These are phyloP conservation scores for Penicillium sp. DNA, from an alignment of 2,329 filamentous ascomycete genomes.

Conservation along the genomic window DNA sequence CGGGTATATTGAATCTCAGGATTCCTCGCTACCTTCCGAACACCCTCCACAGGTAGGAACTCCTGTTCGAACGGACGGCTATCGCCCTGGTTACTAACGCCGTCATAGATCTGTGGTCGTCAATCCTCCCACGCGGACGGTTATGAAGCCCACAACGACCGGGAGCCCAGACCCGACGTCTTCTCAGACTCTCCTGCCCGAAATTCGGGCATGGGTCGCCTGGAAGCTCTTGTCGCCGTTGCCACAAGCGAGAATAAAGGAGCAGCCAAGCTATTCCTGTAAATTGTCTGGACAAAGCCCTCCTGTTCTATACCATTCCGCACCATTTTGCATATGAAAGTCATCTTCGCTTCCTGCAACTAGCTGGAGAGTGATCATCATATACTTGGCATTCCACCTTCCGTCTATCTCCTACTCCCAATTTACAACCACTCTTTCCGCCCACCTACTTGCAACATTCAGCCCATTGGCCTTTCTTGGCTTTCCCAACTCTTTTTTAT, in stretches of 20 bases:
- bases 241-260: slow-evolving; percentile 50
- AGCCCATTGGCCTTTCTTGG: not conserved
- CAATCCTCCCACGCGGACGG: slow-evolving; percentile 31
- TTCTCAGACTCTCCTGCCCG: slow-evolving; percentile 30
- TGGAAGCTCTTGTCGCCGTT: slow-evolving; percentile 53
- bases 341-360: slow-evolving; percentile 14
- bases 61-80: slow-evolving; percentile 26
- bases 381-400: slow-evolving; percentile 1
- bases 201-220: slow-evolving; percentile 45
- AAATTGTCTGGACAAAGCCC: slow-evolving; percentile 15
- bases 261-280: slow-evolving; percentile 35
- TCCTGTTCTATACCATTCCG: slow-evolving; percentile 8
- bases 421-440: slow-evolving; percentile 4
- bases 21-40: slow-evolving; percentile 37
- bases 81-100: slow-evolving; percentile 32
- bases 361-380: slow-evolving; percentile 2
- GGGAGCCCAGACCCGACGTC: slow-evolving; percentile 30
- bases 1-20: slow-evolving; percentile 48
- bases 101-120: slow-evolving; percentile 37
- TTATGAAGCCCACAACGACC: slow-evolving; percentile 31
- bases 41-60: slow-evolving; percentile 44
- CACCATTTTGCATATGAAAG: slow-evolving; percentile 4
- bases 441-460: not conserved
- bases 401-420: not conserved
- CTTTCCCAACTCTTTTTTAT: slow-evolving; percentile 11